phyloP scores from a whole-genome alignment of 169 alveolate species.

The Eimeria maxima region DNA sequence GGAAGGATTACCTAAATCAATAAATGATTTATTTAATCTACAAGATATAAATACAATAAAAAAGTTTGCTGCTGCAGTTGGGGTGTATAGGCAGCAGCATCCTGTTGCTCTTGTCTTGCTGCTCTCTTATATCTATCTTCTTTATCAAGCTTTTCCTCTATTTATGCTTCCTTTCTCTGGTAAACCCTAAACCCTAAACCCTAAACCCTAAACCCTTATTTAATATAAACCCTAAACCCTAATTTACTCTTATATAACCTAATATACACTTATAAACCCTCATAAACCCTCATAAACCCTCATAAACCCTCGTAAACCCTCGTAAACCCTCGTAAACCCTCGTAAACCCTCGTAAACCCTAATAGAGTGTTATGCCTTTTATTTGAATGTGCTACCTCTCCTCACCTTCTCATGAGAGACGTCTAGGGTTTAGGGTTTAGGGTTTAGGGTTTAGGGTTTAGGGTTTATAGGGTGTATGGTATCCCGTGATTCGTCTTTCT shows the following conservation, averaged over 20 bases:
- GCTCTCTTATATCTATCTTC: constrained; percentile 27
- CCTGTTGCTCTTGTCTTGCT: constrained; percentile 41
- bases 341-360: too few relatives aligned
- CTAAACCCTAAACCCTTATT: background rate
- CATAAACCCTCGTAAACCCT: too few relatives aligned
- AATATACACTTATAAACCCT: too few relatives aligned
- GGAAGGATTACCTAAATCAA: background rate
- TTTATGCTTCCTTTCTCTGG: constrained; percentile 54
- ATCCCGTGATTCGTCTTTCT: too few relatives aligned
- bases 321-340: too few relatives aligned
- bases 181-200: background rate
- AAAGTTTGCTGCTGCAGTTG: constrained; percentile 40
- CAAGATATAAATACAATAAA: background rate
- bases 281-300: too few relatives aligned
- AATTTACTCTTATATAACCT: too few relatives aligned
- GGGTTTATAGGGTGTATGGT: too few relatives aligned
- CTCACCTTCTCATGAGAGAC: too few relatives aligned
- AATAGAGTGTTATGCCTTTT: too few relatives aligned
- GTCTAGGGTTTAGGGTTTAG: constrained; percentile 7
- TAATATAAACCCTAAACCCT: background rate
- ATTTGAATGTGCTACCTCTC: too few relatives aligned
- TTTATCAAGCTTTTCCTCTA: constrained; percentile 46
- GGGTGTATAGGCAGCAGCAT: constrained; percentile 54
- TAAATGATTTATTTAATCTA: background rate
- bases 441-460: constrained; percentile 22